Conservation (phyloP, 2,329 filamentous ascomycete species). For the Zalaria sp. region DNA sequence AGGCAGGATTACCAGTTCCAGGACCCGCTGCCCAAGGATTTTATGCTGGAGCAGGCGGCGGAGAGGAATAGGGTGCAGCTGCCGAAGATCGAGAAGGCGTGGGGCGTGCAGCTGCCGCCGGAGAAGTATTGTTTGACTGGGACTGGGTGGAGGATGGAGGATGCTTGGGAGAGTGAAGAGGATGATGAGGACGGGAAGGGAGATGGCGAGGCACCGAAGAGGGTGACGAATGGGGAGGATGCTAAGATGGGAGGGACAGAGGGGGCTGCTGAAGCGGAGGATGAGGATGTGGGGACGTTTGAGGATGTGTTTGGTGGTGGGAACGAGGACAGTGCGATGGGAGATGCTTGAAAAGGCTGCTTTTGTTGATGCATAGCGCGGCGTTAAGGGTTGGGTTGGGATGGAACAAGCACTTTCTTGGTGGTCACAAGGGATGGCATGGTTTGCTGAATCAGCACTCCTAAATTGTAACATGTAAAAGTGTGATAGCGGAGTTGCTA, state of each 20-base stretch:
- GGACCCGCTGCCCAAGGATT: slow-evolving; percentile 55
- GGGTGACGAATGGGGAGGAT: slow-evolving; percentile 20
- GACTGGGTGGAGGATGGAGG: slow-evolving; percentile 40
- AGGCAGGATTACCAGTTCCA: slow-evolving; percentile 57
- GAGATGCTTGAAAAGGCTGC: slow-evolving; percentile 14
- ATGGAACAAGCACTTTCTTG: background rate
- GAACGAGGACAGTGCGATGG: slow-evolving; percentile 18
- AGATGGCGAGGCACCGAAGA: slow-evolving; percentile 39
- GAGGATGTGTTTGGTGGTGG: slow-evolving; percentile 28
- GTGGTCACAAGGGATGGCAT: too few relatives aligned
- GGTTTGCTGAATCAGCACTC: too few relatives aligned
- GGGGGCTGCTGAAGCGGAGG: slow-evolving; percentile 15
- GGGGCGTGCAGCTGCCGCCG: slow-evolving; percentile 44
- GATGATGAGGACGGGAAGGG: slow-evolving; percentile 25
- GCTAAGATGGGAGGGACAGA: slow-evolving; percentile 21
- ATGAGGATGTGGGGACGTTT: slow-evolving; percentile 21
- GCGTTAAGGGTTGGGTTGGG: slow-evolving; percentile 1
- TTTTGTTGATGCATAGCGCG: slow-evolving; percentile 1
- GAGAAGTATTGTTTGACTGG: slow-evolving; percentile 49
- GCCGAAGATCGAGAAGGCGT: slow-evolving; percentile 40
- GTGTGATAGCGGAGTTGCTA: too few relatives aligned
- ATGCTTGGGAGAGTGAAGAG: slow-evolving; percentile 43
- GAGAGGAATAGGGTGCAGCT: slow-evolving; percentile 55
- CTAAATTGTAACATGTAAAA: too few relatives aligned
- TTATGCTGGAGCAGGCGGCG: slow-evolving; percentile 58